Conservation (phyloP, 2,329 filamentous ascomycete genomes). For the Claviceps paspali region DNA sequence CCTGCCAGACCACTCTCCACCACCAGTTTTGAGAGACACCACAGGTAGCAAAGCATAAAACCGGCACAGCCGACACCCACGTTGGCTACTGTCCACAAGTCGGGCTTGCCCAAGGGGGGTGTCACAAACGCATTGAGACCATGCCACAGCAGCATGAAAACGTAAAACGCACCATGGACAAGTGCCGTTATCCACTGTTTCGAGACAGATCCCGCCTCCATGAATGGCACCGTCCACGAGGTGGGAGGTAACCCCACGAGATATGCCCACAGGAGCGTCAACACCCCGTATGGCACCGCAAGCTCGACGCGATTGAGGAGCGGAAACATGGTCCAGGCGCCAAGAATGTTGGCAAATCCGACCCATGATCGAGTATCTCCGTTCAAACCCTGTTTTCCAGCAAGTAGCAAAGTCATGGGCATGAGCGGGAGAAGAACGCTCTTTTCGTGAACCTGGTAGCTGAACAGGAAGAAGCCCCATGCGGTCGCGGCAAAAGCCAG, state of each 20-base stretch:
- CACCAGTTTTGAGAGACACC: slow-evolving; percentile 64
- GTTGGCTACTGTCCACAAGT: slow-evolving; percentile 88
- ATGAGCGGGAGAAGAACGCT: slow-evolving; percentile 83
- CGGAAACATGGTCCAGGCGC: slow-evolving; percentile 87
- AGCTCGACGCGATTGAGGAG: slow-evolving; percentile 75
- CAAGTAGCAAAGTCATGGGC: slow-evolving; percentile 81
- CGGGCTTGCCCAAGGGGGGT: slow-evolving; percentile 65
- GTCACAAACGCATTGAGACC: slow-evolving; percentile 50
- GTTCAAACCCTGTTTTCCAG: slow-evolving; percentile 60
- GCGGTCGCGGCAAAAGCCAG: slow-evolving; percentile 69
- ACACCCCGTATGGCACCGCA: slow-evolving; percentile 66
- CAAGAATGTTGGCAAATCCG: slow-evolving; percentile 85
- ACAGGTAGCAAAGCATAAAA: slow-evolving; percentile 77
- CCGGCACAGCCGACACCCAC: slow-evolving; percentile 73
- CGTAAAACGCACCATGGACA: slow-evolving; percentile 62
- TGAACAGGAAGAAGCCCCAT: slow-evolving; percentile 96
- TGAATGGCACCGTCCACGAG: slow-evolving; percentile 52
- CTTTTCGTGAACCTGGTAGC: slow-evolving; percentile 97
- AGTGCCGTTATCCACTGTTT: slow-evolving; percentile 42
- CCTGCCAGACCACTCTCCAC: slow-evolving; percentile 40
- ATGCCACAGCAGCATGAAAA: slow-evolving; percentile 70
- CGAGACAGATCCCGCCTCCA: slow-evolving; percentile 22
- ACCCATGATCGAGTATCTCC: slow-evolving; percentile 76
- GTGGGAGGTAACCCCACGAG: slow-evolving; percentile 75
- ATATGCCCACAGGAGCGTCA: slow-evolving; percentile 82